These are phyloP conservation scores for Delonix regia DNA, from an alignment of 306 rosid genomes.

Conservation along the genomic window DNA sequence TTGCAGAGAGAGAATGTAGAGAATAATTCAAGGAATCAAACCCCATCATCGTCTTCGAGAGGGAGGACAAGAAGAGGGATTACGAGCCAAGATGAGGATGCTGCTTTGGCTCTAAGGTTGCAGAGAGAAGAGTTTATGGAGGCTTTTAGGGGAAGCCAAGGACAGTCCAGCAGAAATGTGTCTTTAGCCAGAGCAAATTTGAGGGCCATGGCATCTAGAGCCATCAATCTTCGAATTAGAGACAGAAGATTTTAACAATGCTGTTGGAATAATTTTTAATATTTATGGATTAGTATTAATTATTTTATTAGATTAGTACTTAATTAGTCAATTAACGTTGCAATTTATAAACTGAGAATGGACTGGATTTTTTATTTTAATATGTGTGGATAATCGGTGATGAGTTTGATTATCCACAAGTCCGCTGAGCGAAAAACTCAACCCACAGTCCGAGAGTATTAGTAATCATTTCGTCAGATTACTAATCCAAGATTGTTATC, in stretches of 20 bases:
- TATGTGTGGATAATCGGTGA: too few species aligned
- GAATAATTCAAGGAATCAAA: constrained; percentile 26
- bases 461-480: too few species aligned
- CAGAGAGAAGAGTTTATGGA: constrained; percentile 93
- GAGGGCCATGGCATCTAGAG: constrained; percentile 83
- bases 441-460: too few species aligned
- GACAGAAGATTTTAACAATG: constrained; percentile 35
- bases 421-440: too few species aligned
- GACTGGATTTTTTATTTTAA: too few species aligned
- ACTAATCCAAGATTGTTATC: too few species aligned
- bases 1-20: constrained; percentile 35
- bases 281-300: too few species aligned
- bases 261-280: too few species aligned
- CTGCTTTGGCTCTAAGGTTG: constrained; percentile 80
- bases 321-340: too few species aligned
- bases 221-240: constrained; percentile 50
- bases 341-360: too few species aligned
- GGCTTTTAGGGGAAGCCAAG: constrained; percentile 52
- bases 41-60: not conserved
- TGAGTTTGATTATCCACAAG: too few species aligned
- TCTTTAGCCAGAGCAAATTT: constrained; percentile 60
- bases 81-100: constrained; percentile 77
- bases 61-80: constrained; percentile 50
- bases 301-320: too few species aligned
- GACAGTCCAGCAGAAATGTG: constrained; percentile 38